phyloP scores from a whole-genome alignment of 345 rosid species.

The Psidium guajava region DNA sequence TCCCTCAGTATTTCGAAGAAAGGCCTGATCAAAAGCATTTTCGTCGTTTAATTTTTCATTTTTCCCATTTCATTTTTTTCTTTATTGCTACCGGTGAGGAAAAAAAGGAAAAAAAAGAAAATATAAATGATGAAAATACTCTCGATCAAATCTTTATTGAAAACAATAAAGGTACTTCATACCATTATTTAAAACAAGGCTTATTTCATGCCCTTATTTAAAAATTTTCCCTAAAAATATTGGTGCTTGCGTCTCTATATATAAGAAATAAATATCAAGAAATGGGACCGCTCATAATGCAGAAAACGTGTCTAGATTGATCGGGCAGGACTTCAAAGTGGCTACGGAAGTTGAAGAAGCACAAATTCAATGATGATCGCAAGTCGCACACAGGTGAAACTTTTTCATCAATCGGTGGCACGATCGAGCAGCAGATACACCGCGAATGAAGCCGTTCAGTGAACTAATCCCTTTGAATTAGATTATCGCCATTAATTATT shows the following conservation, averaged over 20 bases:
- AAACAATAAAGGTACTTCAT: no score
- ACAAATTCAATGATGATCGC: not conserved
- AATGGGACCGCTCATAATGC: not conserved
- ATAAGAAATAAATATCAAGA: not conserved
- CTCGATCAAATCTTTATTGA: no score
- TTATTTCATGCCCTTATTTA: no score
- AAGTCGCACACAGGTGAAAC: not conserved
- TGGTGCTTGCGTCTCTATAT: not conserved
- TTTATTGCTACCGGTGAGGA: no score
- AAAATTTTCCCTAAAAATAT: no score
- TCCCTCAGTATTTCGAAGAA: no score
- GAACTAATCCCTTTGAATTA: not conserved
- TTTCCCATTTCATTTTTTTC: no score
- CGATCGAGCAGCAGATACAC: not conserved
- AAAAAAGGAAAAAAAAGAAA: no score
- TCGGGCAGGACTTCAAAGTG: not conserved
- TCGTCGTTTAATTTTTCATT: no score
- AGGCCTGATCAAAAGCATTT: no score
- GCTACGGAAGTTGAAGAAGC: not conserved
- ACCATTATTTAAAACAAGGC: no score
- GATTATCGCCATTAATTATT: not conserved
- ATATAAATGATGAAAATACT: no score
- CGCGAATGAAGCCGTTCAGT: not conserved
- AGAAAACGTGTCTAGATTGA: not conserved
- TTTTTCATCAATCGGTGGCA: not conserved